Conservation (phyloP, 2,329 filamentous ascomycete species). For the Lachnum nothofagi region DNA sequence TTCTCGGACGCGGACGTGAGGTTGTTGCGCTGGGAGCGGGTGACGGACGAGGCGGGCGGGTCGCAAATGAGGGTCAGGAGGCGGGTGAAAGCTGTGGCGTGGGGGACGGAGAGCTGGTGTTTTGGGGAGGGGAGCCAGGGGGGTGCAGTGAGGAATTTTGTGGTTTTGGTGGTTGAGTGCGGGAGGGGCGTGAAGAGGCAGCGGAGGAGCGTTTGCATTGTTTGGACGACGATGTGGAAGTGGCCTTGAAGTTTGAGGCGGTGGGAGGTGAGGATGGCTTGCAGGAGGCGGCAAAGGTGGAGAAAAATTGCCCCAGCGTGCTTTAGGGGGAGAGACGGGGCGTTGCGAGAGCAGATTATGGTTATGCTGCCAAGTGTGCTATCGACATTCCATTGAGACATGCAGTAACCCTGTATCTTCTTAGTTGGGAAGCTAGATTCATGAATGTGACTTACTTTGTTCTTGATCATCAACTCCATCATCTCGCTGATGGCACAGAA, state of each 20-base stretch:
- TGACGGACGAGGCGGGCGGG: conserved; percentile 52
- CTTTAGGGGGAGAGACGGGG: conserved; percentile 20
- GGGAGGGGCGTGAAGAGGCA: conserved; percentile 43
- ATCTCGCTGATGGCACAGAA: conserved; percentile 31
- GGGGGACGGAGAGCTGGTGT: conserved; percentile 34
- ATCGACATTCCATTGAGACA: conserved; percentile 33
- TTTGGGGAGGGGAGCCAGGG: conserved; percentile 34
- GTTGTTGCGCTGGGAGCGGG: conserved; percentile 37
- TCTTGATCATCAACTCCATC: conserved; percentile 30
- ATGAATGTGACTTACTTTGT: conserved; percentile 24
- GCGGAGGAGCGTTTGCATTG: conserved; percentile 52
- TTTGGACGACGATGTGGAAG: conserved; percentile 52
- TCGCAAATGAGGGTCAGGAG: conserved; percentile 57
- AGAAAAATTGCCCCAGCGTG: conserved; percentile 26
- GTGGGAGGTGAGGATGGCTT: conserved; percentile 54
- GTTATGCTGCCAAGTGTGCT: conserved; percentile 31
- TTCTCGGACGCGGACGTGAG: conserved; percentile 57
- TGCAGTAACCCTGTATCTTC: conserved; percentile 20
- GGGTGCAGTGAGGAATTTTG: conserved; percentile 25
- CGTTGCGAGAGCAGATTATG: conserved; percentile 29
- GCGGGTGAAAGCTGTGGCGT: conserved; percentile 49
- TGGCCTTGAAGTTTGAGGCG: conserved; percentile 57
- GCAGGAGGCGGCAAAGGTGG: conserved; percentile 46
- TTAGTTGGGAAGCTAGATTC: conserved; percentile 1
- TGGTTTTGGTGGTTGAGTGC: conserved; percentile 22